These are phyloP conservation scores for Protoeuglena noctilucae DNA, from an alignment of 139 green algal genomes.

Conservation along the genomic window DNA sequence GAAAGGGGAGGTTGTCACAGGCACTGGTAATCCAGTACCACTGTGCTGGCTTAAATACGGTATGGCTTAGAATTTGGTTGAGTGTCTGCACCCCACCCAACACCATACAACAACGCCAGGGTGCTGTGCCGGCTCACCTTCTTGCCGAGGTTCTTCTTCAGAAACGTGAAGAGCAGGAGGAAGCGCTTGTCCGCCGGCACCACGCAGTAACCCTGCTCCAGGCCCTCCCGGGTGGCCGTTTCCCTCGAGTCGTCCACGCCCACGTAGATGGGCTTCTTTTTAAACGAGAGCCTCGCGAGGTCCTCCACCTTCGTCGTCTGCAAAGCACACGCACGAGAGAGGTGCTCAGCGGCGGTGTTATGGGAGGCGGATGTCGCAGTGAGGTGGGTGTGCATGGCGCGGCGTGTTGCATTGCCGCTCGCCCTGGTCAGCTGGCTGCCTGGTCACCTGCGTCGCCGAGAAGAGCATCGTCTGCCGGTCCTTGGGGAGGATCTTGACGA, in stretches of 20 bases:
- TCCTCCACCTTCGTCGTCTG: slow-evolving; percentile 66
- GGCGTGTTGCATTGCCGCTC: background rate
- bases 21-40: too few relatives aligned
- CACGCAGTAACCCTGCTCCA: slow-evolving; percentile 91
- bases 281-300: slow-evolving; percentile 85
- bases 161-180: slow-evolving; percentile 96
- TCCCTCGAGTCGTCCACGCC: slow-evolving; percentile 75
- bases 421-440: slow-evolving; percentile 23
- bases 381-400: background rate
- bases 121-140: slow-evolving; percentile 47
- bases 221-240: slow-evolving; percentile 56
- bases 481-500: slow-evolving; percentile 85
- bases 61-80: too few relatives aligned
- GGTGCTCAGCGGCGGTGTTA: background rate
- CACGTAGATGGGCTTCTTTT: slow-evolving; percentile 83
- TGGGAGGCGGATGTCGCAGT: background rate
- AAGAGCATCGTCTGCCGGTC: slow-evolving; percentile 97
- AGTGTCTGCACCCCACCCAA: background rate
- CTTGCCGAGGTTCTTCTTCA: slow-evolving; percentile 94
- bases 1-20: too few relatives aligned
- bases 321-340: background rate
- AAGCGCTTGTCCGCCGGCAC: slow-evolving; percentile 78
- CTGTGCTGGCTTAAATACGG: too few relatives aligned
- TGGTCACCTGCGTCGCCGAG: slow-evolving; percentile 89
- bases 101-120: background rate